phyloP scores from a whole-genome alignment of 345 rosid species.

The Lumnitzera racemosa region DNA sequence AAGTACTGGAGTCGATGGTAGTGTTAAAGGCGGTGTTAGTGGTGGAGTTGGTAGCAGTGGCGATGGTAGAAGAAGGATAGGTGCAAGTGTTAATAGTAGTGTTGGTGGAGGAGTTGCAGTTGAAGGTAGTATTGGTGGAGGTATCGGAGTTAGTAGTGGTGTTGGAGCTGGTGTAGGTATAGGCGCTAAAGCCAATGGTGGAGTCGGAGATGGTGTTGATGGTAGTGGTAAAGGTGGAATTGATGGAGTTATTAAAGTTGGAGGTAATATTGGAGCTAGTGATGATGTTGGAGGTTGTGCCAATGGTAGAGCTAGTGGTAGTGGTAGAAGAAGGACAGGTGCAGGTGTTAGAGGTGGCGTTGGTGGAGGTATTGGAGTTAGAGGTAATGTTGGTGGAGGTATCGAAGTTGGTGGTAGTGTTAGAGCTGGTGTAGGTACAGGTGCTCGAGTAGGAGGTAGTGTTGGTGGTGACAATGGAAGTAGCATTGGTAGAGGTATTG shows the following conservation, averaged over 20 bases:
- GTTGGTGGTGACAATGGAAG: not conserved
- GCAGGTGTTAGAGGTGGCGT: not conserved
- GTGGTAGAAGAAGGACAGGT: no score
- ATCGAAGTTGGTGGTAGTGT: not conserved
- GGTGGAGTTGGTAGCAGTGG: not conserved
- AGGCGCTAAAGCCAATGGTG: no score
- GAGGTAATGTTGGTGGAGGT: slow-evolving; percentile 10
- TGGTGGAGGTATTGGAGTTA: not conserved
- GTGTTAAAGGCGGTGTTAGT: slow-evolving; percentile 1
- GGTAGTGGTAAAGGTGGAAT: slow-evolving; percentile 4
- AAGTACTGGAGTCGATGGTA: not conserved
- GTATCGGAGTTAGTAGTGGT: not conserved
- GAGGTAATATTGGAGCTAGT: not conserved
- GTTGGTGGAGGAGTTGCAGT: not conserved
- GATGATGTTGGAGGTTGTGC: slow-evolving; percentile 5
- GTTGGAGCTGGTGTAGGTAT: not conserved
- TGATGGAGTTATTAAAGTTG: not conserved
- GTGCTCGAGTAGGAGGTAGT: no score
- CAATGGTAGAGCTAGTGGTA: not conserved
- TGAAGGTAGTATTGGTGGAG: slow-evolving; percentile 9
- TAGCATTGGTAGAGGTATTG: not conserved
- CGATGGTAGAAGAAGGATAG: no score
- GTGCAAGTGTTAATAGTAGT: not conserved
- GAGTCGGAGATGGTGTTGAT: no score
- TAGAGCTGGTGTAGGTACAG: no score